Evolutionary conservation across 2,329 filamentous ascomycete species (phyloP).

Genomic region (Aspergillus sp.): DNA sequence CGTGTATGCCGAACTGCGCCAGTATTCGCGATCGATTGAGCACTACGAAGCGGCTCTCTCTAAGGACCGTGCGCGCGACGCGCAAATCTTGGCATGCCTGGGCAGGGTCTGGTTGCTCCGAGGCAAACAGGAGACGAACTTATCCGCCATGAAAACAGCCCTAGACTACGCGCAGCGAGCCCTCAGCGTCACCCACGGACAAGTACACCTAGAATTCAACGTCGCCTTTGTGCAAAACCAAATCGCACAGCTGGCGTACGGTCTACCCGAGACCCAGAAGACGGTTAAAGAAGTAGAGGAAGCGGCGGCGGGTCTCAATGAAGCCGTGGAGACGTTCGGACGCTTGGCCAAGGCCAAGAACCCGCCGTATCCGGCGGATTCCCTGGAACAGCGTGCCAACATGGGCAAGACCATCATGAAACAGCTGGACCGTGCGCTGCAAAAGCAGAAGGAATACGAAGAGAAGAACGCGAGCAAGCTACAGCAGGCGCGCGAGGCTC

Average conservation of each 20-base stretch:
- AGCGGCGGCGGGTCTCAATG: constrained; percentile 72
- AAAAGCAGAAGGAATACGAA: constrained; percentile 84
- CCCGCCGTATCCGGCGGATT: constrained; percentile 80
- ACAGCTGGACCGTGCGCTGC: constrained; percentile 78
- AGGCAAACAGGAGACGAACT: constrained; percentile 61
- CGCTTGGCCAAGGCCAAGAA: constrained; percentile 55
- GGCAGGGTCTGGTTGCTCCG: constrained; percentile 81
- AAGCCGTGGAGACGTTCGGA: constrained; percentile 67
- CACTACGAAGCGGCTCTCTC: constrained; percentile 80
- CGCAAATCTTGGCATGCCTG: constrained; percentile 74
- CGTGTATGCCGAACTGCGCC: constrained; percentile 81
- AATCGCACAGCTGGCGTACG: constrained; percentile 73
- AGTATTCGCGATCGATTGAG: constrained; percentile 87
- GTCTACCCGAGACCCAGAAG: constrained; percentile 66
- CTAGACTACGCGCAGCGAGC: constrained; percentile 61
- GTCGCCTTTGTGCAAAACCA: constrained; percentile 97
- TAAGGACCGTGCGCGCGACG: constrained; percentile 71
- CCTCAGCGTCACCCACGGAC: constrained; percentile 69
- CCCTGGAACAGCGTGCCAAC: constrained; percentile 90
- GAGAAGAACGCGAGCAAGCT: constrained; percentile 86
- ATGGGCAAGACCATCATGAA: constrained; percentile 95
- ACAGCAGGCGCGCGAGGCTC: constrained; percentile 67
- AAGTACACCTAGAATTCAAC: constrained; percentile 92
- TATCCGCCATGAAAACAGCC: constrained; percentile 57
- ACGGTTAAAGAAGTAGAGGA: constrained; percentile 73